phyloP scores from a whole-genome alignment of 2,329 filamentous ascomycete species.

The Coniochaeta sp. region DNA sequence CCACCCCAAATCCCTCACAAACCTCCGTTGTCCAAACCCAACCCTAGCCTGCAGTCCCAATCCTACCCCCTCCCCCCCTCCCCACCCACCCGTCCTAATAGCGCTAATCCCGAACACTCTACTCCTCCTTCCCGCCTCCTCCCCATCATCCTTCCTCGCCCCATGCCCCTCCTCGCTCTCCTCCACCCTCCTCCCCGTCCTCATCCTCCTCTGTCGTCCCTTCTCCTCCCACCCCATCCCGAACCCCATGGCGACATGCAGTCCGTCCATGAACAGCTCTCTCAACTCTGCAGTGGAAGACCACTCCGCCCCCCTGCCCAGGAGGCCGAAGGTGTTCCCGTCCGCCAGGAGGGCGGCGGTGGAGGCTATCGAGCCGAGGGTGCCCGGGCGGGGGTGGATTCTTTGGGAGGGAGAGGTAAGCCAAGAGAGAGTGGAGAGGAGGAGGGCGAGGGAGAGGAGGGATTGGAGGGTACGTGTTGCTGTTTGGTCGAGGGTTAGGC shows the following conservation, averaged over 20 bases:
- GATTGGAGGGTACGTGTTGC: slow-evolving; percentile 26
- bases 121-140: slow-evolving; percentile 1
- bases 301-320: slow-evolving; percentile 20
- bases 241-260: slow-evolving; percentile 18
- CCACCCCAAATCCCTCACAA: slow-evolving; percentile 16
- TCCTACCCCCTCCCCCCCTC: slow-evolving; percentile 15
- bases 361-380: slow-evolving; percentile 27
- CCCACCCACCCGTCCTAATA: slow-evolving; percentile 15
- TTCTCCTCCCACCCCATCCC: slow-evolving; percentile 16
- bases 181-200: slow-evolving; percentile 4
- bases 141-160: background rate
- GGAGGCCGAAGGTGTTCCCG: slow-evolving; percentile 25
- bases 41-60: slow-evolving; percentile 16
- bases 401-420: slow-evolving; percentile 20
- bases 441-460: slow-evolving; percentile 21
- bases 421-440: no score
- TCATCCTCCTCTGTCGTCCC: slow-evolving; percentile 1
- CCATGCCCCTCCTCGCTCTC: slow-evolving; percentile 3
- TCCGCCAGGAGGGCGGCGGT: slow-evolving; percentile 27
- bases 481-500: slow-evolving; percentile 20
- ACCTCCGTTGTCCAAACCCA: slow-evolving; percentile 9
- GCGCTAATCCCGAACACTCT: slow-evolving; percentile 14
- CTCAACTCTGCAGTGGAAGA: slow-evolving; percentile 12
- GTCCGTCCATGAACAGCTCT: slow-evolving; percentile 13
- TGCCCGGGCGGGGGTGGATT: slow-evolving; percentile 21